These are phyloP conservation scores for Podospora pseudocomata DNA, from an alignment of 495 filamentous ascomycete species.

Conservation along the genomic window DNA sequence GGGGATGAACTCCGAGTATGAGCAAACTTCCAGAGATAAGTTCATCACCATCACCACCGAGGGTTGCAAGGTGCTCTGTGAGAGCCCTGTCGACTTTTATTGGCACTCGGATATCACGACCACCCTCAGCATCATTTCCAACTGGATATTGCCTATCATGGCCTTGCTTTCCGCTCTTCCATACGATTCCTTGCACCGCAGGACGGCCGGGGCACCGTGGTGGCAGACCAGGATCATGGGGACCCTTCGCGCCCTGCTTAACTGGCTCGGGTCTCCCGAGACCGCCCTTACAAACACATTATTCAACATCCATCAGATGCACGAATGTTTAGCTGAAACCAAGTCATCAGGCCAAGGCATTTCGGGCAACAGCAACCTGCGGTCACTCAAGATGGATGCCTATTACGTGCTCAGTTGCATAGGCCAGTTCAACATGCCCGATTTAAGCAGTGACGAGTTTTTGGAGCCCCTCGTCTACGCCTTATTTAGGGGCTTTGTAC, in stretches of 20 bases:
- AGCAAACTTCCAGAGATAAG: background rate
- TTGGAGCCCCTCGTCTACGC: slow-evolving; percentile 14
- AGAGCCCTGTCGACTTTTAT: slow-evolving; percentile 21
- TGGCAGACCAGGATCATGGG: slow-evolving; percentile 2
- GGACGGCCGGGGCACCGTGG: background rate
- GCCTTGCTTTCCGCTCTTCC: slow-evolving; percentile 21
- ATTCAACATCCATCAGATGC: slow-evolving; percentile 27
- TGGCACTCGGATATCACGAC: slow-evolving; percentile 6
- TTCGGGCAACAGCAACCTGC: background rate
- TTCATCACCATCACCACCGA: background rate
- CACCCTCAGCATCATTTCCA: slow-evolving; percentile 16
- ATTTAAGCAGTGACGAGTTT: background rate
- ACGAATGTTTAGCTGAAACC: slow-evolving; percentile 10
- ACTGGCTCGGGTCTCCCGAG: slow-evolving; percentile 24
- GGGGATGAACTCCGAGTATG: background rate
- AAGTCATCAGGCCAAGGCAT: background rate
- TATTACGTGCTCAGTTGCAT: slow-evolving; percentile 24
- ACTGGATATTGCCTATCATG: slow-evolving; percentile 25
- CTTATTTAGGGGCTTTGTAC: slow-evolving; percentile 8
- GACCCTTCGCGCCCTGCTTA: slow-evolving; percentile 13
- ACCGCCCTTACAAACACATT: slow-evolving; percentile 22
- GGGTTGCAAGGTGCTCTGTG: slow-evolving; percentile 21
- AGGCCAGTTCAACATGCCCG: slow-evolving; percentile 17
- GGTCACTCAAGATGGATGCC: slow-evolving; percentile 12
- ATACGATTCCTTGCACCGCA: slow-evolving; percentile 21